Evolutionary conservation across 192 early-diverging fungal genomes (phyloP).

Genomic region (Umbelopsis vinacea): DNA sequence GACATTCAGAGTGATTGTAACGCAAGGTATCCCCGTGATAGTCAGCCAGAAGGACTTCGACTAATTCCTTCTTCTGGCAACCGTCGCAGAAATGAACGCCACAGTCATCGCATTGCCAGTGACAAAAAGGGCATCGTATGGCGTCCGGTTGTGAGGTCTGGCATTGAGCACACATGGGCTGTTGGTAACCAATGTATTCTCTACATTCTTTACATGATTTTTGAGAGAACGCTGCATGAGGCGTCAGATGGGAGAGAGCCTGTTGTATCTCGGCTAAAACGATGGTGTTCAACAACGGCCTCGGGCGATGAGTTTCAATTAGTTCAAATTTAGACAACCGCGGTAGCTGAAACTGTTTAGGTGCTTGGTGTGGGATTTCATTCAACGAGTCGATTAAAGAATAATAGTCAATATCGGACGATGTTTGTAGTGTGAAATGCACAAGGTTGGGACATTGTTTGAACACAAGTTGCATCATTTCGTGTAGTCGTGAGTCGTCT

Average conservation of each 20-base stretch:
- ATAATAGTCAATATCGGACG: slow-evolving; percentile 8
- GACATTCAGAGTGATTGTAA: too few species aligned
- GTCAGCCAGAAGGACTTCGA: not conserved
- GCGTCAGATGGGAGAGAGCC: not conserved
- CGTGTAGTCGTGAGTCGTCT: not conserved
- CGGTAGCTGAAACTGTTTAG: not conserved
- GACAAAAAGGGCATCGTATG: slow-evolving; percentile 5
- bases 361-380: not conserved
- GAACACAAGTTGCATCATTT: slow-evolving; percentile 10
- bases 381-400: not conserved
- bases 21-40: not conserved
- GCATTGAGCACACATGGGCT: slow-evolving; percentile 10
- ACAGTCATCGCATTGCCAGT: slow-evolving; percentile 18
- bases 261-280: not conserved
- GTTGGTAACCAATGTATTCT: slow-evolving; percentile 14
- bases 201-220: slow-evolving; percentile 15
- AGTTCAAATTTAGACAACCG: not conserved
- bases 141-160: not conserved
- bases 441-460: not conserved
- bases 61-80: slow-evolving; percentile 12
- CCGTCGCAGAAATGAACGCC: slow-evolving; percentile 1
- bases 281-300: not conserved
- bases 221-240: not conserved
- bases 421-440: slow-evolving; percentile 14
- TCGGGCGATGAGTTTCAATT: slow-evolving; percentile 9